A percentile compares a stretch with the other conserved stretches of the same genome.
Evolutionary conservation across 352 stramenopile species (phyloP).

Genomic region (Globisporangium carolinianum): DNA sequence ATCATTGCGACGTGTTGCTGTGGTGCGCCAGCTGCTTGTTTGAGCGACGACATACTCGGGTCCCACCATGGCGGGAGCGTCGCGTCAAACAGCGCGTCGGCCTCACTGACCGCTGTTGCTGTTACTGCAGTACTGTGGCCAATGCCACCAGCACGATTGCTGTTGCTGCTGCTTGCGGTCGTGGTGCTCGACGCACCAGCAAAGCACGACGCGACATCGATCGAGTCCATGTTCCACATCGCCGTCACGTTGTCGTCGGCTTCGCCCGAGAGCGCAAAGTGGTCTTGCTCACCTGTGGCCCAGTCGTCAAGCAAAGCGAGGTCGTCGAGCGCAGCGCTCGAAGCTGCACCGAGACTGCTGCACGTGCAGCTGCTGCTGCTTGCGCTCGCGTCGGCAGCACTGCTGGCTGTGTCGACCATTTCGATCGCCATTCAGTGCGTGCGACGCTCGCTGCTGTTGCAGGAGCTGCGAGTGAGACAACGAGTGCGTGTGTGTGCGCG

Average conservation of each 20-base stretch:
- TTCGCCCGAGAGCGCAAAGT: slow-evolving; percentile 8
- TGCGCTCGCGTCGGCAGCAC: not conserved
- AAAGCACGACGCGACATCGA: slow-evolving; percentile 12
- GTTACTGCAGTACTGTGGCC: no score
- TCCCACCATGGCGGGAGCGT: slow-evolving; percentile 8
- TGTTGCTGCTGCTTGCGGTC: not conserved
- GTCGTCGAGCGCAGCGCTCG: slow-evolving; percentile 12
- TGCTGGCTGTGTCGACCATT: slow-evolving; percentile 9
- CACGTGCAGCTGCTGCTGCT: not conserved
- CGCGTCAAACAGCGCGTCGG: slow-evolving; percentile 6
- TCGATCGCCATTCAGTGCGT: slow-evolving; percentile 14
- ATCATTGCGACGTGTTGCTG: not conserved
- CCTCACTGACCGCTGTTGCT: not conserved
- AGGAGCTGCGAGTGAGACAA: not conserved
- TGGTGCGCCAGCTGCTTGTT: not conserved
- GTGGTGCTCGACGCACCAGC: slow-evolving; percentile 9
- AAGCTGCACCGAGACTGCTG: not conserved
- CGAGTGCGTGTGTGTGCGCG: slow-evolving; percentile 2
- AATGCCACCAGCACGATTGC: no score
- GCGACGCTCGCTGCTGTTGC: not conserved
- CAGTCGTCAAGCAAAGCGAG: slow-evolving; percentile 21
- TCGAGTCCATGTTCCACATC: slow-evolving; percentile 25
- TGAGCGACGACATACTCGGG: slow-evolving; percentile 7
- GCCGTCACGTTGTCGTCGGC: slow-evolving; percentile 20
- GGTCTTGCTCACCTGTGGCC: slow-evolving; percentile 11